A percentile compares a stretch with the other conserved stretches of the same genome.
phyloP scores from a whole-genome alignment of 2,329 filamentous ascomycete genomes.

The Cercospora zeina region DNA sequence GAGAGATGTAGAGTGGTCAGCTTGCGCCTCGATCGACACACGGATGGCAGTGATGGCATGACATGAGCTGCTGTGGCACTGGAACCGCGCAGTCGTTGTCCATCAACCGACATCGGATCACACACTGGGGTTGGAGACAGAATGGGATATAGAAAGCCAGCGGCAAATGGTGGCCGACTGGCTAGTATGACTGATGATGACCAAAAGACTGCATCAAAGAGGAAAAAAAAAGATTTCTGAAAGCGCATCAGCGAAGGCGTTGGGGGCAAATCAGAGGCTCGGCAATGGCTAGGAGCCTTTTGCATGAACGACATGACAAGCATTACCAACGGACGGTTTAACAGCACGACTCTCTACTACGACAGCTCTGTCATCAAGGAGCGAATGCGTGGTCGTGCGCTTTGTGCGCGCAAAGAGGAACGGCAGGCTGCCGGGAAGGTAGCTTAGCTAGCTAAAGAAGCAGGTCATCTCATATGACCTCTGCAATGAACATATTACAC shows the following conservation, averaged over 20 bases:
- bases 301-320: neutral
- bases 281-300: neutral
- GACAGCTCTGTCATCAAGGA: neutral
- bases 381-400: neutral
- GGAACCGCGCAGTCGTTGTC: neutral
- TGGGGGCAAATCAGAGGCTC: neutral
- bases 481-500: neutral
- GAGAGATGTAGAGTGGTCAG: constrained; percentile 62
- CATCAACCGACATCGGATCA: neutral
- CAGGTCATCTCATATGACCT: neutral
- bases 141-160: neutral
- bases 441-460: neutral
- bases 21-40: neutral
- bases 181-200: neutral
- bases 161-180: neutral
- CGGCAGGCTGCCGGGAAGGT: neutral
- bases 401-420: neutral
- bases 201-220: neutral
- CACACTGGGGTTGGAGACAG: neutral
- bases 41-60: neutral
- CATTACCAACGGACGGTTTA: neutral
- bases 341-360: constrained; percentile 2
- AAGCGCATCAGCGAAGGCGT: constrained; percentile 4
- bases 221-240: neutral
- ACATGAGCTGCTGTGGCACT: neutral